These are phyloP conservation scores for Dunaliella primolecta DNA, from an alignment of 139 green algal genomes.

Conservation along the genomic window DNA sequence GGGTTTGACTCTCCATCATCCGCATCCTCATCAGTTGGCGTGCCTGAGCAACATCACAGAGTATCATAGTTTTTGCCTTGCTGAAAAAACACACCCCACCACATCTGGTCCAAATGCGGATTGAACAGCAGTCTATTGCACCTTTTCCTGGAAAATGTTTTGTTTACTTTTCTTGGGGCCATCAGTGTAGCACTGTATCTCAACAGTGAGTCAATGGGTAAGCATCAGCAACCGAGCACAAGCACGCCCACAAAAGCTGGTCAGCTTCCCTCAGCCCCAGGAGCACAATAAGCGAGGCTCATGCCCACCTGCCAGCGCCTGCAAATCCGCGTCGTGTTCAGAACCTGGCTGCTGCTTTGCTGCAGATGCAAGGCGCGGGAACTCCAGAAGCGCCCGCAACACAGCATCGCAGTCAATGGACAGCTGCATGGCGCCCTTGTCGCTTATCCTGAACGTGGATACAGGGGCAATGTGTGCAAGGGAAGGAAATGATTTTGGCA, in stretches of 20 bases:
- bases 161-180: background rate
- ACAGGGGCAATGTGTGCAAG: too few relatives aligned
- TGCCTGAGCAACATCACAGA: background rate
- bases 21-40: background rate
- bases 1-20: conserved; percentile 12
- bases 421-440: conserved; percentile 63
- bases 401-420: conserved; percentile 61
- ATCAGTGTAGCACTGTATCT: background rate
- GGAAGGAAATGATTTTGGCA: too few relatives aligned
- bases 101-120: background rate
- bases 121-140: too few relatives aligned
- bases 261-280: too few relatives aligned
- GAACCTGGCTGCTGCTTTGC: background rate
- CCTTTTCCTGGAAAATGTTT: too few relatives aligned
- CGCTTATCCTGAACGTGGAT: conserved; percentile 35
- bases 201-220: background rate
- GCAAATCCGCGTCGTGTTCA: background rate
- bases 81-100: background rate
- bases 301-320: background rate
- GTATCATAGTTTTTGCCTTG: background rate
- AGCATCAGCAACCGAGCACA: too few relatives aligned
- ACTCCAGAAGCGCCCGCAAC: conserved; percentile 46
- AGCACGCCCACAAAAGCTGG: too few relatives aligned
- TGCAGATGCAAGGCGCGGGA: conserved; percentile 27
- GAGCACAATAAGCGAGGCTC: too few relatives aligned